phyloP scores from a whole-genome alignment of 352 stramenopile genomes.

The Pythium aristosporum region DNA sequence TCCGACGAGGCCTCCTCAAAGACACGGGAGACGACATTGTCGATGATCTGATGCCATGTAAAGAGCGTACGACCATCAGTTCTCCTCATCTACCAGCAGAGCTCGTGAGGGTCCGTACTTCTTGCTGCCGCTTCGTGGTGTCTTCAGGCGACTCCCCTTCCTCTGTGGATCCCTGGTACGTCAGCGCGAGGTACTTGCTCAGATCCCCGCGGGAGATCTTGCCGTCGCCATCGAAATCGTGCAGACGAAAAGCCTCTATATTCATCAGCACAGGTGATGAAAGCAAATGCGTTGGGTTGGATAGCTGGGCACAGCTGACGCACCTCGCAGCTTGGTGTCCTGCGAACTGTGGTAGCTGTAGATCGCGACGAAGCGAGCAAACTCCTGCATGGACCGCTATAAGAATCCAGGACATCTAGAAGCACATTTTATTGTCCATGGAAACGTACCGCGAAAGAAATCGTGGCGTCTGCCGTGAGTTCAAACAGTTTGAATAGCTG shows the following conservation, averaged over 20 bases:
- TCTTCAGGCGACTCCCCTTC: constrained; percentile 24
- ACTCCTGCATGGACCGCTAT: constrained; percentile 35
- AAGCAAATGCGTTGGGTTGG: not conserved
- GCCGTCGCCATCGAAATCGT: constrained; percentile 71
- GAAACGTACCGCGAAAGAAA: constrained; percentile 34
- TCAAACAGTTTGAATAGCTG: constrained; percentile 47
- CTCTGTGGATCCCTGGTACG: constrained; percentile 36
- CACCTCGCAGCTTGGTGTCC: constrained; percentile 52
- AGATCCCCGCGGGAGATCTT: constrained; percentile 65
- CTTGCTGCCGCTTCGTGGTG: constrained; percentile 26
- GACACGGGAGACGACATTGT: constrained; percentile 43
- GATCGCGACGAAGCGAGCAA: constrained; percentile 45
- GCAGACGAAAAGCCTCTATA: constrained; percentile 62
- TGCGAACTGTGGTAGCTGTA: constrained; percentile 64
- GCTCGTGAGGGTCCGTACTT: constrained; percentile 23
- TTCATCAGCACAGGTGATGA: not conserved
- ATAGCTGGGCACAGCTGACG: not conserved
- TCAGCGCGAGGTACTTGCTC: constrained; percentile 40
- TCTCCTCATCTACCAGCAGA: not conserved
- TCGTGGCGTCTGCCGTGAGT: constrained; percentile 21
- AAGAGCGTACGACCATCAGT: not conserved
- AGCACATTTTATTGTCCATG: not conserved
- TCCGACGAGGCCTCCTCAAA: constrained; percentile 57
- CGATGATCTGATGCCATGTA: constrained; percentile 29
- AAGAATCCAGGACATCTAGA: constrained; percentile 1